These are phyloP conservation scores for Erysimum cheiranthoides DNA, from an alignment of 345 rosid genomes.

Conservation along the genomic window DNA sequence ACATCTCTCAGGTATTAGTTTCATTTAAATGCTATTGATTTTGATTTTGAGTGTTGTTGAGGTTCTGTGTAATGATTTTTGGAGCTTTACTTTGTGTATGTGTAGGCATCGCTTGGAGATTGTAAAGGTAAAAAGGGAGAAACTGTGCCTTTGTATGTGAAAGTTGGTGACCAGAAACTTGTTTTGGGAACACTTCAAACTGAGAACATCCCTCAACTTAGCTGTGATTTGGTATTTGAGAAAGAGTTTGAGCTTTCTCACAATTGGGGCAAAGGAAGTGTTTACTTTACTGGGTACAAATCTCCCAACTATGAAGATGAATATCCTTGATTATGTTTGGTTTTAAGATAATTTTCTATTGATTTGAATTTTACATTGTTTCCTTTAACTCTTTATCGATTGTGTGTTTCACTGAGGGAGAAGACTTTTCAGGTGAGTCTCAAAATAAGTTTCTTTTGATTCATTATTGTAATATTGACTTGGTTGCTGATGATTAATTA, in stretches of 20 bases:
- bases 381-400: slow-evolving; percentile 28
- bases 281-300: slow-evolving; percentile 64
- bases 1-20: slow-evolving; percentile 64
- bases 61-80: not conserved
- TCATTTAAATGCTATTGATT: not conserved
- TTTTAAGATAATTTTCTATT: not conserved
- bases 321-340: slow-evolving; percentile 36
- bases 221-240: slow-evolving; percentile 72
- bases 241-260: slow-evolving; percentile 83
- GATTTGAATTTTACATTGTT: not conserved
- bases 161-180: slow-evolving; percentile 57
- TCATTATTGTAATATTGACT: not conserved
- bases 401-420: slow-evolving; percentile 33
- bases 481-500: not conserved
- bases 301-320: slow-evolving; percentile 24
- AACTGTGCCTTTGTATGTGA: slow-evolving; percentile 53
- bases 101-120: slow-evolving; percentile 75
- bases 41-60: not conserved
- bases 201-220: slow-evolving; percentile 57
- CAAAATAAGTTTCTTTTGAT: not conserved
- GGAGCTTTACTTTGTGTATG: not conserved
- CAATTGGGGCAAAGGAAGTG: slow-evolving; percentile 74
- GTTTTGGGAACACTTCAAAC: slow-evolving; percentile 61
- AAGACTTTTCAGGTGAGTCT: slow-evolving; percentile 33
- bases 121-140: slow-evolving; percentile 57